Evolutionary conservation across 1,284 basidiomycete genomes (phyloP).

Genomic region (Leccinum pachyderme): DNA sequence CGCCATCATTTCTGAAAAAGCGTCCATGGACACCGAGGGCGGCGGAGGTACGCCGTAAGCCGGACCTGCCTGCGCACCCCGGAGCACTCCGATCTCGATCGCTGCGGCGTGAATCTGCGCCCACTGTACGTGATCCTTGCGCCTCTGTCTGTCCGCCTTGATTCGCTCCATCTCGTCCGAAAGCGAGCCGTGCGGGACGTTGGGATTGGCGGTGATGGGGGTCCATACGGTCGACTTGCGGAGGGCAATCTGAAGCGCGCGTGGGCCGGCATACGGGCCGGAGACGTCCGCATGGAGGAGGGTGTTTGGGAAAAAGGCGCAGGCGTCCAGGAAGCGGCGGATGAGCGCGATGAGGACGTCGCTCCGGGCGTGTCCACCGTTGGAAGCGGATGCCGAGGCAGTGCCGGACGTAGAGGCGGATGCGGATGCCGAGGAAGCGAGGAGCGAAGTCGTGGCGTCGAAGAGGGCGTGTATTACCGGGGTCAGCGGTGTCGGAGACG

Average conservation of each 20-base stretch:
- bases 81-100: slow-evolving; percentile 47
- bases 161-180: slow-evolving; percentile 59
- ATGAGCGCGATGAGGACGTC: slow-evolving; percentile 35
- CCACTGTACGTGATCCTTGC: slow-evolving; percentile 32
- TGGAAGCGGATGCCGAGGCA: slow-evolving; percentile 2
- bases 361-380: slow-evolving; percentile 7
- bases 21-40: slow-evolving; percentile 7
- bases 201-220: slow-evolving; percentile 2
- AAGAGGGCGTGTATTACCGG: slow-evolving; percentile 50
- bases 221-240: slow-evolving; percentile 54
- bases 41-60: slow-evolving; percentile 11
- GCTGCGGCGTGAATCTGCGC: slow-evolving; percentile 49
- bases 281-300: slow-evolving; percentile 50
- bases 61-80: neutral
- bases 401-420: slow-evolving; percentile 6
- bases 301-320: slow-evolving; percentile 43
- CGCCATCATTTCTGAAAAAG: slow-evolving; percentile 54
- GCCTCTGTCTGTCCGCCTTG: slow-evolving; percentile 51
- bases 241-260: slow-evolving; percentile 53
- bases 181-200: slow-evolving; percentile 26
- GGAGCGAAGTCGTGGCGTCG: slow-evolving; percentile 39
- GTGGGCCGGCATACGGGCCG: slow-evolving; percentile 49
- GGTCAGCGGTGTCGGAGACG: slow-evolving; percentile 45
- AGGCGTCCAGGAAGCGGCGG: slow-evolving; percentile 49
- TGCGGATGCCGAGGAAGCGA: slow-evolving; percentile 3